Conservation (phyloP, 139 green algal genomes). For the Closterium sp. region DNA sequence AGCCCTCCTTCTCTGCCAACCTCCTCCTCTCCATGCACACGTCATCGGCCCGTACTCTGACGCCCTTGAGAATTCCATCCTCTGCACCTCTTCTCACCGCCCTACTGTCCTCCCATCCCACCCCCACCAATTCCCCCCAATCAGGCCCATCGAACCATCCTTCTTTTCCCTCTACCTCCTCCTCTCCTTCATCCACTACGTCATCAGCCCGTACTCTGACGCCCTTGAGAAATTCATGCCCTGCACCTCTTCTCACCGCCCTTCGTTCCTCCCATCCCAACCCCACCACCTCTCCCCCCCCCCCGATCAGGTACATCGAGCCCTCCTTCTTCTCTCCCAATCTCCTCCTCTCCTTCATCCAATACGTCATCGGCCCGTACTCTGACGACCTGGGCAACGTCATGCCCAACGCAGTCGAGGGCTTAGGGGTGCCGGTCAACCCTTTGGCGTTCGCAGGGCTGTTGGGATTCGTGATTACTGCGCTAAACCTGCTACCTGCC, state of each 20-base stretch:
- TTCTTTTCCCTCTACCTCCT: too few species aligned
- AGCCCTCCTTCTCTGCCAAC: background rate
- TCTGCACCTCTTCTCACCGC: background rate
- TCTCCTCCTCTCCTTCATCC: conserved; percentile 43
- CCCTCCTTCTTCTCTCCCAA: conserved; percentile 40
- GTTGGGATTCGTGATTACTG: conserved; percentile 29
- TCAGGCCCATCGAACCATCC: background rate
- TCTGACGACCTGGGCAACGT: conserved; percentile 47
- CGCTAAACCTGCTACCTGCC: conserved; percentile 36
- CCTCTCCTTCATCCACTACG: background rate
- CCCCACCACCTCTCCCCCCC: background rate
- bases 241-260: background rate
- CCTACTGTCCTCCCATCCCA: background rate
- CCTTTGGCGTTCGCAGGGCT: conserved; percentile 39
- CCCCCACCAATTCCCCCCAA: background rate
- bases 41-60: background rate
- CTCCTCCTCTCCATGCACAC: too few species aligned
- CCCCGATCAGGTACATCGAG: conserved; percentile 32
- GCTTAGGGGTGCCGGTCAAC: conserved; percentile 35
- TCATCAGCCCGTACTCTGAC: background rate
- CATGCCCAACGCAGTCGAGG: conserved; percentile 36
- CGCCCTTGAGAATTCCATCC: background rate
- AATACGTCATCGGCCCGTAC: conserved; percentile 50
- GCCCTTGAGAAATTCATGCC: background rate
- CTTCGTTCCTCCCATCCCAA: background rate